A percentile compares a stretch with the other conserved stretches of the same genome.
phyloP scores from a whole-genome alignment of 2,329 filamentous ascomycete genomes.

The Curvularia eragrostidis region DNA sequence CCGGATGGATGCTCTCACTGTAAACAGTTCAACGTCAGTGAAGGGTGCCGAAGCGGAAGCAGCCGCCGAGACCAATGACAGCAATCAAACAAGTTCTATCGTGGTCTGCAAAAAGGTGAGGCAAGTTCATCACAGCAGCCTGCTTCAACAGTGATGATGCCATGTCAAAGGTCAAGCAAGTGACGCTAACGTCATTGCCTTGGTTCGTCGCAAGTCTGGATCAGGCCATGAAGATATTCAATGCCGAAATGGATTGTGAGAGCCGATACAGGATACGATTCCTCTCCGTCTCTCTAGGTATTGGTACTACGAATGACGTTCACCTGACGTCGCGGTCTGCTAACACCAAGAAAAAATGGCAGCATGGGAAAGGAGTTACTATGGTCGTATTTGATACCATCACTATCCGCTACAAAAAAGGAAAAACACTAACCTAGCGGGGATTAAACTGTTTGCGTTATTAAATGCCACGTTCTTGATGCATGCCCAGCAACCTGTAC shows the following conservation, averaged over 20 bases:
- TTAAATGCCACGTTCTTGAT: not conserved
- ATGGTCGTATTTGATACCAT: not conserved
- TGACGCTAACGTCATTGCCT: slow-evolving; percentile 49
- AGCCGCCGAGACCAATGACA: slow-evolving; percentile 31
- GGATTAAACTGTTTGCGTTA: not conserved
- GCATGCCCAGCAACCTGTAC: not conserved
- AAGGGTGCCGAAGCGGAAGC: slow-evolving; percentile 45
- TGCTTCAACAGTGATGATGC: slow-evolving; percentile 61
- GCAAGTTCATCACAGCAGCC: slow-evolving; percentile 64
- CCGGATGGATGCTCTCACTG: slow-evolving; percentile 50
- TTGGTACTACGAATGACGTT: not conserved
- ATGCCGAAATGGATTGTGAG: not conserved
- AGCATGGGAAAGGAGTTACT: not conserved
- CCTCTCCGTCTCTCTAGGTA: not conserved
- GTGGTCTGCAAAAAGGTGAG: slow-evolving; percentile 56
- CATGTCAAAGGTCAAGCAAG: slow-evolving; percentile 56
- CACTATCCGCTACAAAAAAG: not conserved
- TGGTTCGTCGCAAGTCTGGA: slow-evolving; percentile 58
- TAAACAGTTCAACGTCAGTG: slow-evolving; percentile 39
- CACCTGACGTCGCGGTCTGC: not conserved
- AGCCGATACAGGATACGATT: not conserved
- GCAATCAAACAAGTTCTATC: slow-evolving; percentile 49
- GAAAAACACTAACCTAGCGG: not conserved
- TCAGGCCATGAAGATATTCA: slow-evolving; percentile 43
- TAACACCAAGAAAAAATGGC: not conserved